Evolutionary conservation across 768 basidiomycete genomes (phyloP), one percentile per base, ranked within the genome.

Genomic region (Epithele typhae): DNA sequence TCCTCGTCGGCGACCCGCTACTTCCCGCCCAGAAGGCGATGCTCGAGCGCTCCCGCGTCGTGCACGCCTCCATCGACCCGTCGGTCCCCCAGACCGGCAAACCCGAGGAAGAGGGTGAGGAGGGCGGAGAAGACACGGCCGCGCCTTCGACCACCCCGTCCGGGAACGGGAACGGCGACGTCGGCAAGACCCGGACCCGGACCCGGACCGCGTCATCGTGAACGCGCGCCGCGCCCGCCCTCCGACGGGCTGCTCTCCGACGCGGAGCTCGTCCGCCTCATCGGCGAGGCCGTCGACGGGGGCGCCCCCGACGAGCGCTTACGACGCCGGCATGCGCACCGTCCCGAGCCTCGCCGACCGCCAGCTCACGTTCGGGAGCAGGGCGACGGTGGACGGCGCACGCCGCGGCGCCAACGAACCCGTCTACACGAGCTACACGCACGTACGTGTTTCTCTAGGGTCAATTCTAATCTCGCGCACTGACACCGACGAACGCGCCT

Each of bases 341-440:
- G 46, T 38, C 43, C 54, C 43, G 46, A 54, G 34, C 40, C 45
- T 17, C 50, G 48, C 37, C 43, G 46, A 45, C 52, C 62, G 18
- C 46, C 39, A 14, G 47, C 48, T 66, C 34, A 79, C 75, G 3
- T 90, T 78, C 57, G 82, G 82, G 2, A 62, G 66, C 37, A 68
- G 85, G 54, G 62, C 71, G 1, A 54, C 58, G 3, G 47, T 79
- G 4, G 55, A 66, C n/a, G 25, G 60, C 12, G 66, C 59, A 9
- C 68, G 74, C 46, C 67, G 65, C 17, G 91, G 91, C 3, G 70
- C 65, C 10, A 65, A 76, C 60, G 91, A 94, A 60, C 92, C 92
- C 3, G 76, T 80, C 62, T 97, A 83, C 71, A 94, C 93, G 30
- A 89, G 85, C 60, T 95, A 85, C 59, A 92, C 94, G 0, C 59